These are phyloP conservation scores for Alnus rubra DNA, from an alignment of 306 rosid genomes.

Conservation along the genomic window DNA sequence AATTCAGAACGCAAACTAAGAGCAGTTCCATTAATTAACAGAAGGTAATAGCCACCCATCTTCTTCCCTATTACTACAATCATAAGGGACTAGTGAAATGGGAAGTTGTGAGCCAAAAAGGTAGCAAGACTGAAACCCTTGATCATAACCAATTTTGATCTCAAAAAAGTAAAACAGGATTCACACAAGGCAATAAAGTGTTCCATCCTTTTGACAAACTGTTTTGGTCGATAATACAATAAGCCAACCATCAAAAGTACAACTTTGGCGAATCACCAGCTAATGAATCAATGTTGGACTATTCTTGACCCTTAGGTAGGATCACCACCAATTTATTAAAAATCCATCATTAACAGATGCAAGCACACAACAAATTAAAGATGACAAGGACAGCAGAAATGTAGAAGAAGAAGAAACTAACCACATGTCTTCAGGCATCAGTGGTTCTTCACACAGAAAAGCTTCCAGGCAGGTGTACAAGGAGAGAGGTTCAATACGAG, in stretches of 20 bases:
- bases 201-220: neutral
- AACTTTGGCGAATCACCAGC: neutral
- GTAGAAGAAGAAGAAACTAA: constrained; percentile 38
- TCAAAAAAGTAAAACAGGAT: neutral
- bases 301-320: neutral
- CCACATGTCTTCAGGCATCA: constrained; percentile 99
- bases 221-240: neutral
- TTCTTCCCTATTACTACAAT: neutral
- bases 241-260: neutral
- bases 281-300: neutral
- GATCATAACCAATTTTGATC: neutral
- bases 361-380: neutral
- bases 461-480: constrained; percentile 95
- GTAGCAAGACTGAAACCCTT: neutral
- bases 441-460: constrained; percentile 95
- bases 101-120: neutral
- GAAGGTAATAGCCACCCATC: neutral
- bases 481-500: constrained; percentile 91
- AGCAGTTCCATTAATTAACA: neutral
- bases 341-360: neutral
- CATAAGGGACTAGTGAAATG: neutral
- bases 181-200: neutral
- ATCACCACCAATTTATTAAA: neutral
- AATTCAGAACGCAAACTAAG: neutral
- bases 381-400: constrained; percentile 6